A percentile compares a stretch with the other conserved stretches of the same genome.
These are phyloP conservation scores for Aspergillus sp. DNA, from an alignment of 2,329 filamentous ascomycete genomes.

Conservation along the genomic window DNA sequence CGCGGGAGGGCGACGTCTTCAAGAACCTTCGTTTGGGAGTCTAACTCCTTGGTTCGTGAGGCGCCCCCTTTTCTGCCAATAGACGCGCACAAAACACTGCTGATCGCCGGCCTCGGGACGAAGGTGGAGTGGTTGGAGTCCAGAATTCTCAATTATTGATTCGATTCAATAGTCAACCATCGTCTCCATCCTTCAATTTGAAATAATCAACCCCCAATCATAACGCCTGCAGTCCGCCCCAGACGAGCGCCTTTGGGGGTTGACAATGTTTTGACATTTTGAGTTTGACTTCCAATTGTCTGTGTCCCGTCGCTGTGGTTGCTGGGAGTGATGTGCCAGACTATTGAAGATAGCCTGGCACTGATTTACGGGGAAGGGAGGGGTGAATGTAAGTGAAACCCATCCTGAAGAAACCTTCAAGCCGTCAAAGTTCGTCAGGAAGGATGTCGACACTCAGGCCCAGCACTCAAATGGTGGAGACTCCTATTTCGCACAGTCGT, in stretches of 20 bases:
- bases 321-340: neutral
- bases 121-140: neutral
- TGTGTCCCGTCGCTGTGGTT: neutral
- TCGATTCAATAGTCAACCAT: neutral
- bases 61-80: neutral
- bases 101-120: neutral
- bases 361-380: neutral
- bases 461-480: neutral
- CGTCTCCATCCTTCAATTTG: neutral
- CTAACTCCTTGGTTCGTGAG: neutral
- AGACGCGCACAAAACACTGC: neutral
- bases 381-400: neutral
- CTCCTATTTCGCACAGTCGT: no score
- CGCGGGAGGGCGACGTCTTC: neutral
- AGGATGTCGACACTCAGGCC: neutral
- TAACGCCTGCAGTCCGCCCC: no score
- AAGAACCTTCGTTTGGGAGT: neutral
- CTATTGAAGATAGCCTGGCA: neutral
- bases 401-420: neutral
- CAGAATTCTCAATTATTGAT: no score
- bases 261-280: neutral
- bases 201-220: neutral
- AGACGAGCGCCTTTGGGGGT: neutral
- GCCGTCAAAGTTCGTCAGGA: neutral
- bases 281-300: neutral